Base-by-base conservation (phyloP, 2,329 filamentous ascomycete species). In the Byssoonygena ceratinophila region DNA sequence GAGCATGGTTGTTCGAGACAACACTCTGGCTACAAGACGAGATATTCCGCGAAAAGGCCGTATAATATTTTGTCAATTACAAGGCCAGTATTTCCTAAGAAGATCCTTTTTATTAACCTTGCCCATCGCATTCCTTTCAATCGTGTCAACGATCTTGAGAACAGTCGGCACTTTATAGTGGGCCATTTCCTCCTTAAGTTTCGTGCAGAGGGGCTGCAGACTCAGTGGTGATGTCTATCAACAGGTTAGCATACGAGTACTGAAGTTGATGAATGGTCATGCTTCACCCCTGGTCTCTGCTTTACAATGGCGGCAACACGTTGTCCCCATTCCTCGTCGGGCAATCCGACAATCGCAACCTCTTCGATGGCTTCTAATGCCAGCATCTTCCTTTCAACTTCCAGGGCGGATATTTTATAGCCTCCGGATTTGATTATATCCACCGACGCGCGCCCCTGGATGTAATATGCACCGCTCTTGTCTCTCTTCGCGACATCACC, bases 131-230 rank as follows among this genome's bases (percentile, higher is more conserved):
- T 96, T 96, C 60, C 86, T 75, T 11, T 86, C 85, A 56, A 95
- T 89, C 36, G 80, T 70, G 44, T 87, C 82, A 16, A 97, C 87
- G 4, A 94, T 72, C 66, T 81, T 84, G 68, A 97, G 73, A 55
- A 95, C 82, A 65, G 92, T 88, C 0, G 92, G 92, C 53, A 97
- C 90, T 76, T 98, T 97, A 70, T 97, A 96, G 57, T 78, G 81
- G 1, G 84, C 92, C 58, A 97, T 69, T 31, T 78, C 73, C 45
- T 79, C 79, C 69, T 84, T 87, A 60, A 95, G 72, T 12, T 63
- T 54, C 4, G 62, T 51, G 4, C 68, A 67, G 8, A 71, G 61
- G 3, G 56, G 45, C 12, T 59, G 57, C 4, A 71, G 56, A 3
- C 69, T 57, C 14, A 63, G 46, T 1, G 54, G 34, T 20, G 43